phyloP scores from a whole-genome alignment of 768 basidiomycete species.

The Termitomyces sp. region DNA sequence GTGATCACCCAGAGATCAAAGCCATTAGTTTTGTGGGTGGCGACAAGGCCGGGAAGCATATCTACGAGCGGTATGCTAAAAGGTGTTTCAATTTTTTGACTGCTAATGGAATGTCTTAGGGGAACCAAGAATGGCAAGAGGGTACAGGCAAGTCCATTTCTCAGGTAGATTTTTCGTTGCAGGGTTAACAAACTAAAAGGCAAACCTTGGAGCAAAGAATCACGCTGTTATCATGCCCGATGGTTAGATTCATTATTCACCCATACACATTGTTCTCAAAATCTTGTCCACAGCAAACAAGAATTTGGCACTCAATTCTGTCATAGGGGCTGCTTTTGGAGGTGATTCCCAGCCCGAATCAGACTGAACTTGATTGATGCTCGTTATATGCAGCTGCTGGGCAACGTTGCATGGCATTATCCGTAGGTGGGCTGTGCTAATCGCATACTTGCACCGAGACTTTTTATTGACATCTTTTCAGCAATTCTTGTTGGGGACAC shows the following conservation, averaged over 20 bases:
- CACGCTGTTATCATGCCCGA: constrained; percentile 93
- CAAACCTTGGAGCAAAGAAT: constrained; percentile 91
- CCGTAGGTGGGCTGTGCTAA: constrained; percentile 61
- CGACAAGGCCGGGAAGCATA: constrained; percentile 88
- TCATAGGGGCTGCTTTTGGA: constrained; percentile 92
- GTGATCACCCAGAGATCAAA: constrained; percentile 85
- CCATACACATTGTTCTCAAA: not conserved
- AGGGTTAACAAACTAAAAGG: constrained; percentile 18
- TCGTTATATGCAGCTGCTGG: constrained; percentile 65
- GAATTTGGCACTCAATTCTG: constrained; percentile 86
- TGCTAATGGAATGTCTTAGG: constrained; percentile 27
- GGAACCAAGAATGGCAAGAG: constrained; percentile 86
- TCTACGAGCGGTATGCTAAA: constrained; percentile 70
- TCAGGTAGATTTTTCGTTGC: not conserved
- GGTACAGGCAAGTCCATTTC: constrained; percentile 50
- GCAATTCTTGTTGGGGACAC: constrained; percentile 80
- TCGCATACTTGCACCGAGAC: not conserved
- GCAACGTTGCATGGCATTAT: constrained; percentile 96
- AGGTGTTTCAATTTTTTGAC: not conserved
- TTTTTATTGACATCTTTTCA: constrained; percentile 17
- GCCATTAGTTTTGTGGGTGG: constrained; percentile 97
- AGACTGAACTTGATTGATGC: constrained; percentile 4
- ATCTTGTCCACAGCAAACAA: constrained; percentile 61
- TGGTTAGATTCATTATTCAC: constrained; percentile 39
- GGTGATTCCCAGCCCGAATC: constrained; percentile 33